A percentile compares a stretch with the other conserved stretches of the same genome.
Evolutionary conservation across 768 basidiomycete genomes (phyloP).

Genomic region (Kwoniella dendrophila): DNA sequence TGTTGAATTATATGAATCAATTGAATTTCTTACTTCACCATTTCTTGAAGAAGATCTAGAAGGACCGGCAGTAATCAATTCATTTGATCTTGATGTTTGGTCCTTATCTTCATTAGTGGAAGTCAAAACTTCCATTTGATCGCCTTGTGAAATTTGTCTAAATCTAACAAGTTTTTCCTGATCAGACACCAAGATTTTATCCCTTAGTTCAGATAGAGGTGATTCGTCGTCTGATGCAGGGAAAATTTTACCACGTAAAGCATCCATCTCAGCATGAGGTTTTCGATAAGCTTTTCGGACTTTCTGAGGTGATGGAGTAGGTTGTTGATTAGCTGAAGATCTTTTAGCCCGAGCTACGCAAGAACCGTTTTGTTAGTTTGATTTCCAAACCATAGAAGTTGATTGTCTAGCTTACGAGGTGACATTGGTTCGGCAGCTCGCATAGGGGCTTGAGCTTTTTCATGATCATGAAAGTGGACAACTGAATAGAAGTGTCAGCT

Average conservation of each 20-base stretch:
- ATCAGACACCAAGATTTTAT: conserved; percentile 34
- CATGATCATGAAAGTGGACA: conserved; percentile 17
- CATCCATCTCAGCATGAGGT: conserved; percentile 15
- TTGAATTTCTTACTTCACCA: neutral
- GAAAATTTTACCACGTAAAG: conserved; percentile 11
- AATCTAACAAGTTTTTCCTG: conserved; percentile 37
- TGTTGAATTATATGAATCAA: conserved; percentile 2
- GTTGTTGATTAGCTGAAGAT: conserved; percentile 4
- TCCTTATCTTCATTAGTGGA: neutral
- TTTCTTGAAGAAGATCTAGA: neutral
- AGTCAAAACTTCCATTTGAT: conserved; percentile 23
- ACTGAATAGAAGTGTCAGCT: conserved; percentile 3
- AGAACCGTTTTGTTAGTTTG: neutral
- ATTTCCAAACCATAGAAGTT: neutral
- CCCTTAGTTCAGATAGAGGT: conserved; percentile 29
- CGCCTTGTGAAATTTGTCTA: conserved; percentile 30
- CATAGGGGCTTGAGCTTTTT: neutral
- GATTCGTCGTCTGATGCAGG: conserved; percentile 23
- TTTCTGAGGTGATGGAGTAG: conserved; percentile 25
- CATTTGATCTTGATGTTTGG: neutral
- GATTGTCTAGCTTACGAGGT: conserved; percentile 11
- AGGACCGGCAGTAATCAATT: neutral
- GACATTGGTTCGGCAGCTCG: conserved; percentile 8
- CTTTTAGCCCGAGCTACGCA: conserved; percentile 5
- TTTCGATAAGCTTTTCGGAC: conserved; percentile 3